phyloP scores from a whole-genome alignment of 306 rosid genomes.

The Alnus glutinosa region DNA sequence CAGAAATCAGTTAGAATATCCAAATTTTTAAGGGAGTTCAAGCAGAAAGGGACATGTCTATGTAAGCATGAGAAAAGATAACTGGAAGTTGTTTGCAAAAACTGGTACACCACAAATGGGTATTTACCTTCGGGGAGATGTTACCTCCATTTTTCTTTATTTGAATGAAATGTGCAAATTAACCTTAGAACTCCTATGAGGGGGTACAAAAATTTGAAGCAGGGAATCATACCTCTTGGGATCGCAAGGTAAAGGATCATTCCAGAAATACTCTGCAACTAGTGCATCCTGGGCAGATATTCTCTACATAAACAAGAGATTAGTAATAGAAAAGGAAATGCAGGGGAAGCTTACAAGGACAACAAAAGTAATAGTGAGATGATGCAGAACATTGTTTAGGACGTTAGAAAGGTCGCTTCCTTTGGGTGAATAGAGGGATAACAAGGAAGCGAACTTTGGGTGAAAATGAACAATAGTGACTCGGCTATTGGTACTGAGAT shows the following conservation, averaged over 20 bases:
- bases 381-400: not conserved
- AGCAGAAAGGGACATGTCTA: not conserved
- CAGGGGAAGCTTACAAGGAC: not conserved
- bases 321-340: constrained; percentile 18
- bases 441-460: not conserved
- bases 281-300: constrained; percentile 67
- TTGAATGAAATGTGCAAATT: not conserved
- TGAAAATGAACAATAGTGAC: not conserved
- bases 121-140: not conserved
- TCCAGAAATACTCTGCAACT: constrained; percentile 76
- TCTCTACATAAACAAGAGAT: constrained; percentile 41
- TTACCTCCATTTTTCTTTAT: not conserved
- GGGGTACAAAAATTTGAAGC: not conserved
- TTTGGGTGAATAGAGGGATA: not conserved
- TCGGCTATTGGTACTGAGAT: not conserved
- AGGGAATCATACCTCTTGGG: constrained; percentile 52
- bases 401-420: not conserved
- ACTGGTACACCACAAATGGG: not conserved
- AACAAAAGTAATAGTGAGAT: not conserved
- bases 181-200: not conserved
- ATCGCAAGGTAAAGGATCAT: constrained; percentile 71
- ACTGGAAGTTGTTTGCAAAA: not conserved
- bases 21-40: not conserved
- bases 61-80: not conserved
- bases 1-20: not conserved